Evolutionary conservation across 345 rosid species (phyloP).

Genomic region (Melaleuca quinquenervia): DNA sequence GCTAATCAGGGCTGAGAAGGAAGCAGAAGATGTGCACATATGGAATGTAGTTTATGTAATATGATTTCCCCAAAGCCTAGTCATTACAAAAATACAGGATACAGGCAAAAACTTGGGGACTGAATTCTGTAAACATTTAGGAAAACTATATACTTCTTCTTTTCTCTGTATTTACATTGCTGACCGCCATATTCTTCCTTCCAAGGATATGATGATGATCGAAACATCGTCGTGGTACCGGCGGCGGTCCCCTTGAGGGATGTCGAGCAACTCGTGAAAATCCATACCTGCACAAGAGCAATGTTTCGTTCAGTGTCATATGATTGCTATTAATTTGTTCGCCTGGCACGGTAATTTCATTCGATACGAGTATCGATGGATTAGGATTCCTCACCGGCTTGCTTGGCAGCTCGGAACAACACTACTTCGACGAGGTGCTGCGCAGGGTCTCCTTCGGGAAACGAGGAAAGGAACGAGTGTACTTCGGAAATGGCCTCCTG

Average conservation of each 20-base stretch:
- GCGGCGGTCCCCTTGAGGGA: conserved; percentile 88
- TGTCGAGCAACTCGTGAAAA: conserved; percentile 74
- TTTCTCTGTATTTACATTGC: conserved; percentile 30
- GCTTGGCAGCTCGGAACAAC: conserved; percentile 80
- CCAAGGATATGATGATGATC: conserved; percentile 72
- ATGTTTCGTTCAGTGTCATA: not conserved
- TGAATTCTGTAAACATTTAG: not conserved
- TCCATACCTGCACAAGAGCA: conserved; percentile 49
- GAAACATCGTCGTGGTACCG: conserved; percentile 91
- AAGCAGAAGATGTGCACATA: not conserved
- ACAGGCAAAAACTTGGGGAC: not conserved
- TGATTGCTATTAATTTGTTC: not conserved
- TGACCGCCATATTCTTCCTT: conserved; percentile 94
- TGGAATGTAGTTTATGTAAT: not conserved
- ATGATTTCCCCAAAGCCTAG: not conserved
- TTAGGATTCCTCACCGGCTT: conserved; percentile 45
- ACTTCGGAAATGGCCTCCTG: conserved; percentile 75
- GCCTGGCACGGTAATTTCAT: not conserved
- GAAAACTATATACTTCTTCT: not conserved
- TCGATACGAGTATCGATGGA: not conserved
- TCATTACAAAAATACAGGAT: not conserved
- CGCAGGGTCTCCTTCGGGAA: conserved; percentile 95
- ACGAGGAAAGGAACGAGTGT: conserved; percentile 56
- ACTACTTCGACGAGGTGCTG: conserved; percentile 82
- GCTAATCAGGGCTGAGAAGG: not conserved